Percentiles rank a stretch among this genome's conserved stretches.
phyloP scores from a whole-genome alignment of 768 basidiomycete genomes.

The Fomitopsis serialis region DNA sequence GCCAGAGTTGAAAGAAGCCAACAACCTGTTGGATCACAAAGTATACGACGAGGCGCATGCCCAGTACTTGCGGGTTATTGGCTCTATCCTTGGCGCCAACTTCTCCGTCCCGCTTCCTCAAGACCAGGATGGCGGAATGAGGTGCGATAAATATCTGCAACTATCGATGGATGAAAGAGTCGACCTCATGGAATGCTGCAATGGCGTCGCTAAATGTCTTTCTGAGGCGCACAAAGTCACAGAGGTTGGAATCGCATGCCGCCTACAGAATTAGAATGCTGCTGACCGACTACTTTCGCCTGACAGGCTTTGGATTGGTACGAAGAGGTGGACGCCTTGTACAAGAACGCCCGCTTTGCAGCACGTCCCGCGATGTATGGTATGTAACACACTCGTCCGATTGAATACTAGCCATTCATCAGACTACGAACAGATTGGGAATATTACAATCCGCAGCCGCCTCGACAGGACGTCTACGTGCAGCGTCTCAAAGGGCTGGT shows the following conservation, averaged over 20 bases:
- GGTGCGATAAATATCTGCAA: slow-evolving; percentile 5
- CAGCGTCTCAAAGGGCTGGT: slow-evolving; percentile 22
- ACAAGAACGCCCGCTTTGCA: slow-evolving; percentile 17
- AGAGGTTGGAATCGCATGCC: slow-evolving; percentile 4
- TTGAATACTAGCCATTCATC: slow-evolving; percentile 4
- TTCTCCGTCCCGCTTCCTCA: slow-evolving; percentile 5
- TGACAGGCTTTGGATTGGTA: slow-evolving; percentile 29
- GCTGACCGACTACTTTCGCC: no score
- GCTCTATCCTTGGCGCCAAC: slow-evolving; percentile 2
- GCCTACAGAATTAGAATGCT: no score
- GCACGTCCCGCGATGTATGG: slow-evolving; percentile 3
- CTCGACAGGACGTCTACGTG: slow-evolving; percentile 20
- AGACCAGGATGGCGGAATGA: slow-evolving; percentile 5
- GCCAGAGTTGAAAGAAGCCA: neutral
- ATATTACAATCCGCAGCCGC: slow-evolving; percentile 19
- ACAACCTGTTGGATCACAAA: neutral
- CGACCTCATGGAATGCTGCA: slow-evolving; percentile 10
- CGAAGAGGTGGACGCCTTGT: slow-evolving; percentile 23
- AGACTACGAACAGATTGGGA: slow-evolving; percentile 16
- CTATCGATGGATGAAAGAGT: slow-evolving; percentile 9
- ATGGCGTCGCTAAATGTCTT: slow-evolving; percentile 7
- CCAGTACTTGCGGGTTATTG: slow-evolving; percentile 5
- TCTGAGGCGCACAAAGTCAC: neutral
- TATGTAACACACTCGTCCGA: neutral
- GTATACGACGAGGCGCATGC: neutral